Evolutionary conservation across 306 rosid genomes (phyloP).

Genomic region (Gleditsia sinensis): DNA sequence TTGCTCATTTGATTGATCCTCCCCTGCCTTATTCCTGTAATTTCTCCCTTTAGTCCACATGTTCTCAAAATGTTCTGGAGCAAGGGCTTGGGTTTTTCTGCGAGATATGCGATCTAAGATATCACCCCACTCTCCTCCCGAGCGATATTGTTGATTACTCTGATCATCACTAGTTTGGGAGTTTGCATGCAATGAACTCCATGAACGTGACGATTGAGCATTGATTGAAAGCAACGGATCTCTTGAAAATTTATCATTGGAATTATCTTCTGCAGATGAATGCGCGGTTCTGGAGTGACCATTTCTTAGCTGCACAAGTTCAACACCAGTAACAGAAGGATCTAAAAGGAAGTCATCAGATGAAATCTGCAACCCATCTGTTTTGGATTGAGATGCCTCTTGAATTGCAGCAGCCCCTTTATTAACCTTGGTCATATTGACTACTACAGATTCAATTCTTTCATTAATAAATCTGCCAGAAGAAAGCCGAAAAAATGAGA

Average conservation of each 20-base stretch:
- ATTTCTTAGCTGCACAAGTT: constrained; percentile 79
- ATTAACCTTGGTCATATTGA: constrained; percentile 68
- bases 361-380: constrained; percentile 57
- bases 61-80: constrained; percentile 96
- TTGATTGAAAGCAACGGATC: constrained; percentile 87
- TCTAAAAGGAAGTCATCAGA: constrained; percentile 70
- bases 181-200: constrained; percentile 60
- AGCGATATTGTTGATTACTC: constrained; percentile 46
- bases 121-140: constrained; percentile 95
- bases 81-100: constrained; percentile 87
- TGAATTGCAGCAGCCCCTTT: constrained; percentile 44
- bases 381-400: constrained; percentile 52
- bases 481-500: constrained; percentile 38
- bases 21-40: constrained; percentile 64
- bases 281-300: constrained; percentile 51
- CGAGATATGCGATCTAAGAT: constrained; percentile 80
- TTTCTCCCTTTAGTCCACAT: constrained; percentile 91
- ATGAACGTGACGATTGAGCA: constrained; percentile 72
- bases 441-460: constrained; percentile 77
- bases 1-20: constrained; percentile 53
- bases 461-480: constrained; percentile 90
- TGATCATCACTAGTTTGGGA: constrained; percentile 56
- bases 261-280: constrained; percentile 40
- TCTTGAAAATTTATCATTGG: constrained; percentile 52
- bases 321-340: constrained; percentile 91